Evolutionary conservation across 768 basidiomycete genomes (phyloP).

Genomic region (Naematelia encephala): DNA sequence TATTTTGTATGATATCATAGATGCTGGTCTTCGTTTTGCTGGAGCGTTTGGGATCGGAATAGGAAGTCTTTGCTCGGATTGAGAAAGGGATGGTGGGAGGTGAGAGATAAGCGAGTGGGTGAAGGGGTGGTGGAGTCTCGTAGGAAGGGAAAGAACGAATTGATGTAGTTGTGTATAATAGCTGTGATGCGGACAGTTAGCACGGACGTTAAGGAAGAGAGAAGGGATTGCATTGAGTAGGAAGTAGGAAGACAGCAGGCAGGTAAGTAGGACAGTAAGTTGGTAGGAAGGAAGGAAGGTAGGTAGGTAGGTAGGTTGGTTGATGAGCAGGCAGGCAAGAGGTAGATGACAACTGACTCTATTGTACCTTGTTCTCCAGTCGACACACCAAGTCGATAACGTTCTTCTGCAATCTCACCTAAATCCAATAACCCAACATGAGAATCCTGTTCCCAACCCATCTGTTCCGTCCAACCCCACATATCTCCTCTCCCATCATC

Average conservation of each 20-base stretch:
- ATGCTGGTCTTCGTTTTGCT: conserved; percentile 1
- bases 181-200: not conserved
- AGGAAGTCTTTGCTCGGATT: not conserved
- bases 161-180: conserved; percentile 5
- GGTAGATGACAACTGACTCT: conserved; percentile 18
- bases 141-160: conserved; percentile 8
- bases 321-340: conserved; percentile 15
- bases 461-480: conserved; percentile 25
- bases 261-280: not conserved
- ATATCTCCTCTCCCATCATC: conserved; percentile 1
- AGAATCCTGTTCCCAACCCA: conserved; percentile 17
- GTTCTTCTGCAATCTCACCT: conserved; percentile 22
- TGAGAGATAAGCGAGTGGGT: not conserved
- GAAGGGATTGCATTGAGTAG: not conserved
- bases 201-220: no score
- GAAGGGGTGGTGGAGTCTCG: conserved; percentile 1
- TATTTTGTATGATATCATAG: conserved; percentile 35
- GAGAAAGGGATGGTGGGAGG: not conserved
- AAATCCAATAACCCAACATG: conserved; percentile 16
- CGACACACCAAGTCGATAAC: conserved; percentile 20
- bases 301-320: conserved; percentile 3
- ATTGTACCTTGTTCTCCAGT: conserved; percentile 11
- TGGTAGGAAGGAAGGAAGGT: not conserved
- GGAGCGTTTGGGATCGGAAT: no score
- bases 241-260: not conserved